Conservation (phyloP, 73 alveolate species). For the Stentor coeruleus region DNA sequence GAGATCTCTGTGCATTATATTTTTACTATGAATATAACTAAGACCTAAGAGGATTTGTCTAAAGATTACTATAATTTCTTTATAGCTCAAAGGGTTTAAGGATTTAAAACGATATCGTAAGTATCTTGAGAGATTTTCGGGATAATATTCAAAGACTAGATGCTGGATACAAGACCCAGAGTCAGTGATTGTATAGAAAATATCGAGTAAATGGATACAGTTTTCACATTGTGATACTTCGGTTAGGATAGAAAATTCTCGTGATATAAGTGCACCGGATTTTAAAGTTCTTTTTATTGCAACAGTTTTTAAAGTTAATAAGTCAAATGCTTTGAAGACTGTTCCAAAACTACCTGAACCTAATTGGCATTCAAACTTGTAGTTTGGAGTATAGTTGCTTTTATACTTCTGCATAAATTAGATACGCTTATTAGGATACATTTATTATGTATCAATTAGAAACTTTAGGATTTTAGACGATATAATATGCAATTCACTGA, state of each 20-base stretch:
- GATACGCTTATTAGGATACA: no score
- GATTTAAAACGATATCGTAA: background rate
- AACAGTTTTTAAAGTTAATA: background rate
- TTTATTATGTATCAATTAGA: no score
- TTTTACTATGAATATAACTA: background rate
- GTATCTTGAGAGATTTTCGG: conserved; percentile 21
- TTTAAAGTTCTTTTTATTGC: conserved; percentile 13
- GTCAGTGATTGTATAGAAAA: background rate
- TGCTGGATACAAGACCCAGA: background rate
- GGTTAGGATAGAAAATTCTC: background rate
- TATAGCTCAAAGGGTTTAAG: background rate
- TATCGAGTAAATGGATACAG: conserved; percentile 17
- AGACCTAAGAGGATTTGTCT: conserved; percentile 21
- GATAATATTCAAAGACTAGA: conserved; percentile 15
- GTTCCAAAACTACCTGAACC: conserved; percentile 24
- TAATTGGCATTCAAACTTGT: conserved; percentile 8
- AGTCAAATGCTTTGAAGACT: conserved; percentile 13
- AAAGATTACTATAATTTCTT: background rate
- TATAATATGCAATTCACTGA: no score
- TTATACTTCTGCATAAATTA: background rate
- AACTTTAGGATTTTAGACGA: no score
- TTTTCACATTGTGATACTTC: background rate
- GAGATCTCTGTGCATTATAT: conserved; percentile 20
- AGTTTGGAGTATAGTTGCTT: background rate
- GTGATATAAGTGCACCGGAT: background rate